These are phyloP conservation scores for Osmanthus fragrans DNA, from an alignment of 257 asterid species.

Conservation along the genomic window DNA sequence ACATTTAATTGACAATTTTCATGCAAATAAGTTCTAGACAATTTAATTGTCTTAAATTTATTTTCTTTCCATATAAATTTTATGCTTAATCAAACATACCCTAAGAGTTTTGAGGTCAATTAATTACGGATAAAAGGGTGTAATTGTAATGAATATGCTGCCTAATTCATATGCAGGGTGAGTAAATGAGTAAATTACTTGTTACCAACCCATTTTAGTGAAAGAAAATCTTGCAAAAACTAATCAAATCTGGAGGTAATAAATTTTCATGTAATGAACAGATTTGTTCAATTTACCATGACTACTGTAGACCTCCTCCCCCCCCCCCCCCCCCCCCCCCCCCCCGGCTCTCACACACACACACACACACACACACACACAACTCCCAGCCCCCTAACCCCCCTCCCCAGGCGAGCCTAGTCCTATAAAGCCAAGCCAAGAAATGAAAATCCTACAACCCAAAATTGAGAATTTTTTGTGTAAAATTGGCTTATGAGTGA, in stretches of 20 bases:
- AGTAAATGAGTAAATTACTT: not conserved
- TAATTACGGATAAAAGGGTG: not conserved
- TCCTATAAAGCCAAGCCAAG: slow-evolving; percentile 24
- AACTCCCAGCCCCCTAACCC: not conserved
- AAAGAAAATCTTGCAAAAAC: no score
- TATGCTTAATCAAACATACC: no score
- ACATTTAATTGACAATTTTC: no score
- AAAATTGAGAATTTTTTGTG: not conserved
- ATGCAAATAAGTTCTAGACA: no score
- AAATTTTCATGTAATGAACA: not conserved
- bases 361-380: no score
- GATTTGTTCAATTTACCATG: not conserved
- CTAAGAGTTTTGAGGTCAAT: not conserved
- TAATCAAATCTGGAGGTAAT: not conserved
- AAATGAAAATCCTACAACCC: slow-evolving; percentile 19
- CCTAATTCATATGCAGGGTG: not conserved
- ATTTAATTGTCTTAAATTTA: no score
- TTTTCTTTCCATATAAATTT: no score
- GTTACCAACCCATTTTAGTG: not conserved
- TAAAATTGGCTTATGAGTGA: not conserved
- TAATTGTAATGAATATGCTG: not conserved
- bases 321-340: slow-evolving; percentile 4
- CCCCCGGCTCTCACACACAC: no score
- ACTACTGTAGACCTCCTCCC: not conserved
- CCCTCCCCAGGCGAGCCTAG: not conserved